Conservation (phyloP, 495 filamentous ascomycete species). For the Friedmanniomyces simplex region DNA sequence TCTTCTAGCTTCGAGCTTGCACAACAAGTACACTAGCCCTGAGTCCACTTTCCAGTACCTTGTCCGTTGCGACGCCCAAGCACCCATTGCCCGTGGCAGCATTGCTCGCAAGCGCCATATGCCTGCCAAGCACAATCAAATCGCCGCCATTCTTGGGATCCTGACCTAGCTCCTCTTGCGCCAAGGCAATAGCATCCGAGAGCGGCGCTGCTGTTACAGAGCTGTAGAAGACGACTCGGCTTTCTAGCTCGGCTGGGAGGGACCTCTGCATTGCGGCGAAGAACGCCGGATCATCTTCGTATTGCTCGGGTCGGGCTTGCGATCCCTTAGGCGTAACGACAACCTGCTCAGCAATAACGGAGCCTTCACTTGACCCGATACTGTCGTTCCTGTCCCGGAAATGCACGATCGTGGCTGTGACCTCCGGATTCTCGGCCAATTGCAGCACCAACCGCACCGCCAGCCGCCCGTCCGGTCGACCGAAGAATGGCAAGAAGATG, state of each 20-base stretch:
- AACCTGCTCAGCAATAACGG: slow-evolving; percentile 1
- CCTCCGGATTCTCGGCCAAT: slow-evolving; percentile 61
- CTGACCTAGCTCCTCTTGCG: slow-evolving; percentile 51
- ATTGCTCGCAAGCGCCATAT: slow-evolving; percentile 8
- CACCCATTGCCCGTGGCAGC: slow-evolving; percentile 42
- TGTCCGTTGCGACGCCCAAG: slow-evolving; percentile 59
- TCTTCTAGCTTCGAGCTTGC: slow-evolving; percentile 39
- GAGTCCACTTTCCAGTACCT: slow-evolving; percentile 48
- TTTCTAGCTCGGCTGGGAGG: slow-evolving; percentile 45
- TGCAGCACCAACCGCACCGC: slow-evolving; percentile 75
- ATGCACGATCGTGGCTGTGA: slow-evolving; percentile 61
- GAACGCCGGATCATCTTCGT: slow-evolving; percentile 46
- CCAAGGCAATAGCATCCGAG: slow-evolving; percentile 30
- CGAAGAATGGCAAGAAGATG: slow-evolving; percentile 79
- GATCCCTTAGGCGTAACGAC: background rate
- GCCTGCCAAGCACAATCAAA: slow-evolving; percentile 63
- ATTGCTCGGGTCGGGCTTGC: background rate
- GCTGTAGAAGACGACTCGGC: slow-evolving; percentile 51
- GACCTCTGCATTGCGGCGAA: slow-evolving; percentile 54
- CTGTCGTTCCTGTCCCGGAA: slow-evolving; percentile 32
- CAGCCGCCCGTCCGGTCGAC: slow-evolving; percentile 72
- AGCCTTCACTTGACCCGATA: background rate
- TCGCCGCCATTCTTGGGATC: slow-evolving; percentile 62
- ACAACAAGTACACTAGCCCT: slow-evolving; percentile 70
- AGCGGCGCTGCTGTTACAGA: slow-evolving; percentile 12